Base-by-base conservation (phyloP, 495 filamentous ascomycete genomes). In the Talaromyces proteolyticus region DNA sequence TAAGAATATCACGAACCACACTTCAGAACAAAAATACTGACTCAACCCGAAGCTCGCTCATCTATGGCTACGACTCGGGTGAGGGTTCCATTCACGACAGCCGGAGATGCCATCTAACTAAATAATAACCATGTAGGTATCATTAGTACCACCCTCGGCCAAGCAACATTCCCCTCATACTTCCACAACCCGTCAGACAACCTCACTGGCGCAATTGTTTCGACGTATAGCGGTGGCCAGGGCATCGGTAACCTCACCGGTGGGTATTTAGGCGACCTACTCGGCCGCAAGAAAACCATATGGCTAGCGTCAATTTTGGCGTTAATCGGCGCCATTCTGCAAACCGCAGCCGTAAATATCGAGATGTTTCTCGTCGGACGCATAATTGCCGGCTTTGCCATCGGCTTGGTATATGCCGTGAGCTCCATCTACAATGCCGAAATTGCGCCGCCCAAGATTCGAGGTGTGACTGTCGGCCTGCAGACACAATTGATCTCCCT, bases 241-340 rank as follows among this genome's bases (percentile, higher is more conserved):
- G 62, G 56, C 34, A 17, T 67, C 23, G 62, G 62, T 14, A 60
- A 49, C 23, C 52, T 58, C 43, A 49, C 49, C 8, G 55, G 54
- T 41, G 64, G 62, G 5, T 62, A 52, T 19, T 50, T 44, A 12
- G 55, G 54, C 36, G 61, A 65, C 26, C 47, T 29, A 29, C 49
- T 61, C 10, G 55, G 62, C 42, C 50, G 64, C 37, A 48, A 55
- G 40, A 59, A 58, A 58, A 60, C 58, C 3, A 57, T 65, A 37
- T 54, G 61, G 29, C 29, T 20, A 55, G 54, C 21, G 58, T 58
- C 38, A 34, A 34, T 14, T 1, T 34, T 34, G 29, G 60, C 60
- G 5, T 38, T 66, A 0, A 51, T 68, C 39, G 81, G 81, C 61
- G 70, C 74, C 47, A 63, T 76, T 34, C 65, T 86, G 23, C 81